Conservation (phyloP, 2,329 filamentous ascomycete species). For the Calonectria fujianensis region DNA sequence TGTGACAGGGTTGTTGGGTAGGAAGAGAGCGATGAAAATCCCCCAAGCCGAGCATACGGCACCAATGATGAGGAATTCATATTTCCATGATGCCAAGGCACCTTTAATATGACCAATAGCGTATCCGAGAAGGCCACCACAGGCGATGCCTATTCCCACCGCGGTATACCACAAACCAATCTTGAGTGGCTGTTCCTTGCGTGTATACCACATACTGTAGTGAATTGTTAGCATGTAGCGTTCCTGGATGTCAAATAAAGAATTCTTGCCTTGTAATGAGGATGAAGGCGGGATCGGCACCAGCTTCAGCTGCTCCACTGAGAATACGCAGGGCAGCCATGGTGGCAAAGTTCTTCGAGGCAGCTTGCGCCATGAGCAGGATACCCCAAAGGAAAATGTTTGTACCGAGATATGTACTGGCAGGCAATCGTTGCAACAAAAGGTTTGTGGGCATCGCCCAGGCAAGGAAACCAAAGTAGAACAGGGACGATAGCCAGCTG, state of each 20-base stretch:
- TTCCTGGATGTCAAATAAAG: background rate
- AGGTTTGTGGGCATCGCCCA: conserved; percentile 14
- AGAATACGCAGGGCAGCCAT: conserved; percentile 16
- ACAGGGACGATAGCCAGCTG: conserved; percentile 3
- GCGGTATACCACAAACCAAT: conserved; percentile 15
- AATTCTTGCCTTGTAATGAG: conserved; percentile 4
- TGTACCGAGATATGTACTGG: conserved; percentile 7
- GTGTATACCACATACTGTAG: conserved; percentile 13
- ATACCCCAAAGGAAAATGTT: conserved; percentile 18
- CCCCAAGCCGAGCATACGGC: conserved; percentile 4
- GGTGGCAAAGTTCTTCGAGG: conserved; percentile 5
- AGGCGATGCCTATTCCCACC: background rate
- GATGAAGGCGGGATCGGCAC: conserved; percentile 8
- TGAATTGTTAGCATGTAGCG: background rate
- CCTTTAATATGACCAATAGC: conserved; percentile 22
- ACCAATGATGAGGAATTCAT: conserved; percentile 6
- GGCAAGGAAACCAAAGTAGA: conserved; percentile 16
- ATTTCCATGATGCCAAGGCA: conserved; percentile 3
- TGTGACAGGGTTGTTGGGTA: background rate
- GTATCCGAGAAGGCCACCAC: background rate
- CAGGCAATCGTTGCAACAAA: background rate
- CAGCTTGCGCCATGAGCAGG: conserved; percentile 1
- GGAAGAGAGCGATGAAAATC: background rate
- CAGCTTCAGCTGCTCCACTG: conserved; percentile 2
- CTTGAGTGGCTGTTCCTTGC: conserved; percentile 13